Conservation (phyloP, 306 rosid genomes). For the Cucumis sativus region Cucumber_9930_V3 NC_026660.2:22876501-22877000, state of each 20-base stretch:
- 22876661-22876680: conserved; percentile 2
- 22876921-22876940: conserved; percentile 11
- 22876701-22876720: not conserved
- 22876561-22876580: conserved; percentile 15
- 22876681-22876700: not conserved
- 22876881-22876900: conserved; percentile 14
- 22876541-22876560: not conserved
- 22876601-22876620: conserved; percentile 38
- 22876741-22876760: conserved; percentile 43
- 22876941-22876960: conserved; percentile 22
- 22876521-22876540: not conserved
- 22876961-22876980: conserved; percentile 27
- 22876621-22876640: conserved; percentile 47
- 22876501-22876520: too few relatives aligned
- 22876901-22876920: conserved; percentile 19
- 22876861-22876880: conserved; percentile 23
- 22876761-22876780: conserved; percentile 29
- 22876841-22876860: conserved; percentile 9
- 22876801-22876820: conserved; percentile 25
- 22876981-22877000: conserved; percentile 7
- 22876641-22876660: conserved; percentile 62
- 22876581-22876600: conserved; percentile 45
- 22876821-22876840: conserved; percentile 17
- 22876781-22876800: conserved; percentile 29
- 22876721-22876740: conserved; percentile 46